Conservation (phyloP, 78 protist species). For the slime mould (Dictyostelium discoideum) region DNA sequence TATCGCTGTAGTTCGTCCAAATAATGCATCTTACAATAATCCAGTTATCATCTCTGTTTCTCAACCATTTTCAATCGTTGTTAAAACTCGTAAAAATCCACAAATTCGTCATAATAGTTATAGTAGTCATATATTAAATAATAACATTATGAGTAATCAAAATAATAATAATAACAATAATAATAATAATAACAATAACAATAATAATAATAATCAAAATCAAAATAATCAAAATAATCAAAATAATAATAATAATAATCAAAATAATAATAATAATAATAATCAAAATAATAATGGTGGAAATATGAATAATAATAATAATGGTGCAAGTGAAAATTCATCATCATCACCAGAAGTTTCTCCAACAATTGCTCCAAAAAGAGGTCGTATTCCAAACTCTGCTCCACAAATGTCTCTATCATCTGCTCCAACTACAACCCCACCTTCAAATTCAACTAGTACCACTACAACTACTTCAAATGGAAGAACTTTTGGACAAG, state of each 20-base stretch:
- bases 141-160: not conserved
- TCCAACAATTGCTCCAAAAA: constrained; percentile 66
- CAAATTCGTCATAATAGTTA: constrained; percentile 59
- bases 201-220: not conserved
- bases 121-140: not conserved
- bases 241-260: too few relatives aligned
- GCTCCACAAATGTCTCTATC: constrained; percentile 41
- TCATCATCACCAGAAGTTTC: constrained; percentile 71
- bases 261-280: not conserved
- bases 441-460: not conserved
- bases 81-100: constrained; percentile 74
- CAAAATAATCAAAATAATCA: not conserved
- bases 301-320: not conserved
- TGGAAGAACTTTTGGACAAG: constrained; percentile 2
- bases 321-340: constrained; percentile 52
- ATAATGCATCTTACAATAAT: constrained; percentile 44
- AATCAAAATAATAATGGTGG: not conserved
- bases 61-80: constrained; percentile 71
- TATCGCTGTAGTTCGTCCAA: constrained; percentile 70
- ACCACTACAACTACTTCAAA: not conserved
- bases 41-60: constrained; percentile 46
- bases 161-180: not conserved
- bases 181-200: too few relatives aligned
- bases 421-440: not conserved
- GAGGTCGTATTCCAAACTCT: constrained; percentile 38